A percentile compares a stretch with the other conserved stretches of the same genome.
Conservation (phyloP, 2,329 filamentous ascomycete genomes). For the Podosphaera xanthii region DNA sequence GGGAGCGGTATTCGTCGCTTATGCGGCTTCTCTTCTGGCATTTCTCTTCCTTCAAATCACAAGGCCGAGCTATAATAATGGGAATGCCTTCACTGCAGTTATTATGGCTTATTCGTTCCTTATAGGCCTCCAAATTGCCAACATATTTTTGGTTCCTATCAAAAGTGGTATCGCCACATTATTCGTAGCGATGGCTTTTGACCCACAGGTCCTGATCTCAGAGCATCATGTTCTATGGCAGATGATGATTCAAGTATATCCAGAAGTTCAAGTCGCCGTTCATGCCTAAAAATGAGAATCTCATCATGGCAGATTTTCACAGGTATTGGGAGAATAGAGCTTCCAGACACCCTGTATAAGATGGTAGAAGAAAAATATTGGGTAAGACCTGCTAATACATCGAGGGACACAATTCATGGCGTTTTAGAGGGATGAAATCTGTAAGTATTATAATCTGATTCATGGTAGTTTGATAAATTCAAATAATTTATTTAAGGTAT, state of each 20-base stretch:
- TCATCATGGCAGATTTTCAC: too few species aligned
- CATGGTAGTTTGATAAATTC: too few species aligned
- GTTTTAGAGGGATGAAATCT: too few species aligned
- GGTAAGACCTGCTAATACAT: too few species aligned
- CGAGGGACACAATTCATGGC: too few species aligned
- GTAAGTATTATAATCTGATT: too few species aligned
- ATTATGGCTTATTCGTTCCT: constrained; percentile 71
- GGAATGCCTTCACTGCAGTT: constrained; percentile 47
- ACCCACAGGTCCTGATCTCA: constrained; percentile 49
- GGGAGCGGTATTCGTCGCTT: constrained; percentile 64
- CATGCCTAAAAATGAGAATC: constrained; percentile 7
- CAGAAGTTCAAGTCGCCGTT: constrained; percentile 49
- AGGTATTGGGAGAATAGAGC: too few species aligned
- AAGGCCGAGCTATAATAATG: constrained; percentile 50
- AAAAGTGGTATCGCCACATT: constrained; percentile 79
- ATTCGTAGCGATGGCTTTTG: constrained; percentile 56
- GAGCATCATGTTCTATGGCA: constrained; percentile 67
- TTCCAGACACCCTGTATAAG: too few species aligned
- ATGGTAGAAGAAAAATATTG: too few species aligned
- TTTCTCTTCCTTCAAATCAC: constrained; percentile 78
- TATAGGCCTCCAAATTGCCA: constrained; percentile 72
- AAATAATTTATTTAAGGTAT: too few species aligned
- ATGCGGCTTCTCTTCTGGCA: constrained; percentile 55
- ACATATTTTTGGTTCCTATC: constrained; percentile 74
- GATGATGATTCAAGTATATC: constrained; percentile 61